Base-by-base conservation (phyloP, 768 basidiomycete species). In the Naganishia onofrii region DNA sequence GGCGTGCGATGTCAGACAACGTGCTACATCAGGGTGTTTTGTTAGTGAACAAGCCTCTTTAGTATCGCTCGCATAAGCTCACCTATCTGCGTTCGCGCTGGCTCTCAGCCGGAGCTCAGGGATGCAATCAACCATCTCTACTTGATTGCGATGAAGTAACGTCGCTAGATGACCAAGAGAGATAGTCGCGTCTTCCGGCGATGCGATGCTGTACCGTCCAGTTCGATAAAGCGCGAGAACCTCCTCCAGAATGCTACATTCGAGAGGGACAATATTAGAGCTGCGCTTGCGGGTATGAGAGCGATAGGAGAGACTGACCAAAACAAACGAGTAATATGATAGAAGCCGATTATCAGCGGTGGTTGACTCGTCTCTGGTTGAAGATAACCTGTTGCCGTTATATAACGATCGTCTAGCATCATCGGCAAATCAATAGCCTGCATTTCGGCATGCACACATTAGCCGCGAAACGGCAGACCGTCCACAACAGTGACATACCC, bases 281-380 rank as follows among this genome's bases (percentile, higher is more conserved):
- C 32, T 26, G 31, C 21, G 21, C 21, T 9, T 34, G 28, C 38
- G 19, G 15, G 4, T 19, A 3, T 28, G 23, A 38, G 1, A 28
- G 36, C 55, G 13, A 4, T 1, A 2, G 8, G 10, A 21, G 26
- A 9, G 4, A 60, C 68, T 69, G 52, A 69, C 68, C 55, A 55
- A 28, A 69, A 69, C 21, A 69, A 36, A 0, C 68, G 68, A 36
- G 68, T 57, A 4, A 69, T 60, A 46, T 69, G 68, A n/a, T 57
- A 57, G 44, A 69, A 69, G 12, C 68, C 68, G 17, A 56, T 54
- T 19, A 69, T 69, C 26, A 46, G 19, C 28, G 68, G 68, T 32
- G 56, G 44, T 29, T 55, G 52, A 54, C 44, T 44, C 13, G 55
- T 53, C 29, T 55, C 55, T 29, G 55, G 68, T 34, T n/a, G 38